phyloP scores from a whole-genome alignment of 1,139 yeast species.

The Suhomyces coccinellae region DNA sequence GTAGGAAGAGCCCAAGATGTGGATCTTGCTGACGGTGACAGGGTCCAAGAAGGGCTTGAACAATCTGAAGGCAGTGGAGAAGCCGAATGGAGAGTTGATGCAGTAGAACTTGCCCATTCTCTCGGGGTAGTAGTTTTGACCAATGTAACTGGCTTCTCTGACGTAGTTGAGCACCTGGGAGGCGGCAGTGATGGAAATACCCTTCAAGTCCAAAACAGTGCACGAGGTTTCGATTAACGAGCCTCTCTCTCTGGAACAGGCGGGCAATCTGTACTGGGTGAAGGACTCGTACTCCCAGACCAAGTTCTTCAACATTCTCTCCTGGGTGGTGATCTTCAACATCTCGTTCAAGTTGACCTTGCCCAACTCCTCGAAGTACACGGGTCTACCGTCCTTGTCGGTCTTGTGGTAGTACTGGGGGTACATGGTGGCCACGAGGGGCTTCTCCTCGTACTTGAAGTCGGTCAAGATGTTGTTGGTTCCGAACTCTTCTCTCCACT shows the following conservation, averaged over 20 bases:
- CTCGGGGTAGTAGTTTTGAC: conserved; percentile 98
- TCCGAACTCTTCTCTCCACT: conserved; percentile 88
- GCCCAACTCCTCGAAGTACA: conserved; percentile 92
- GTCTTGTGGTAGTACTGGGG: conserved; percentile 98
- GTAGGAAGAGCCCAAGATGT: conserved; percentile 79
- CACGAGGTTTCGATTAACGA: conserved; percentile 90
- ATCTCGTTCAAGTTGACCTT: conserved; percentile 83
- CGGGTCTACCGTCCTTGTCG: conserved; percentile 95
- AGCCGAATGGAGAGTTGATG: conserved; percentile 97
- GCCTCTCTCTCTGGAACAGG: conserved; percentile 84
- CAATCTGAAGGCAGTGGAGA: conserved; percentile 86
- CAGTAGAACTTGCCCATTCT: conserved; percentile 97
- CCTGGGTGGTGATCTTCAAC: conserved; percentile 93
- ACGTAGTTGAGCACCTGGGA: conserved; percentile 85
- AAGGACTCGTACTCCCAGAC: conserved; percentile 98
- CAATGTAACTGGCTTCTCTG: conserved; percentile 87
- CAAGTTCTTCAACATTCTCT: conserved; percentile 91
- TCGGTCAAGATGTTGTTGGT: conserved; percentile 82
- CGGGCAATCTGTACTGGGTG: conserved; percentile 81
- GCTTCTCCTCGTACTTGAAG: conserved; percentile 88
- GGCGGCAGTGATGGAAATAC: conserved; percentile 82
- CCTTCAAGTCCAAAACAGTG: conserved; percentile 92
- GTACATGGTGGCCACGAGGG: conserved; percentile 81
- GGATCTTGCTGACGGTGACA: conserved; percentile 95
- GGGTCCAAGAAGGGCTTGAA: conserved; percentile 96